These are phyloP conservation scores for Leavenworthia alabamica DNA, from an alignment of 345 rosid species.

Conservation along the genomic window DNA sequence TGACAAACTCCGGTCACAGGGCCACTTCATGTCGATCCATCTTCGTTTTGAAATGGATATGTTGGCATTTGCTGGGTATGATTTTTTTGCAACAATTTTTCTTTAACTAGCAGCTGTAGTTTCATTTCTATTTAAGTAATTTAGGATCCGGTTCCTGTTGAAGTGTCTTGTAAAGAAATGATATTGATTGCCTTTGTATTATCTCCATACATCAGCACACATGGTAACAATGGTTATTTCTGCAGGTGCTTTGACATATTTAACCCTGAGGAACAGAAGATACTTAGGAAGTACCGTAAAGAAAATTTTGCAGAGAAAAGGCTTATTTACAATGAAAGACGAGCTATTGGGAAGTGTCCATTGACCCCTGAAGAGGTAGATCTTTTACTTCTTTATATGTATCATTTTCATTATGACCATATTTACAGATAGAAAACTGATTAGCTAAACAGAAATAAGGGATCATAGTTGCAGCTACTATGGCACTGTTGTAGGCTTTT, in stretches of 20 bases:
- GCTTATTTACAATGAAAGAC: conserved; percentile 61
- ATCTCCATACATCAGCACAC: conserved; percentile 6
- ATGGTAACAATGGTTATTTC: neutral
- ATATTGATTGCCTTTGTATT: conserved; percentile 3
- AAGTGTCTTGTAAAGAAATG: neutral
- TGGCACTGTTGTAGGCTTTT: neutral
- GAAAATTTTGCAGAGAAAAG: conserved; percentile 75
- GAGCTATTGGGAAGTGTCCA: conserved; percentile 89
- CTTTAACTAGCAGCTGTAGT: neutral
- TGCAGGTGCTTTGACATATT: conserved; percentile 92
- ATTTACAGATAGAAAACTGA: neutral
- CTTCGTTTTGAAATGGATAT: conserved; percentile 99
- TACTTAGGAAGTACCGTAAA: conserved; percentile 71
- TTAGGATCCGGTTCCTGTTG: neutral
- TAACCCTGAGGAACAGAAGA: conserved; percentile 58
- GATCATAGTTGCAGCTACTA: conserved; percentile 2
- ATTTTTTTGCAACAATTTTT: conserved; percentile 18
- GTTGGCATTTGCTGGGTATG: conserved; percentile 99
- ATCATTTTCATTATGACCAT: conserved; percentile 2
- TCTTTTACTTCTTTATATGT: neutral
- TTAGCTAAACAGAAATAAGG: neutral
- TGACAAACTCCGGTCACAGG: conserved; percentile 89
- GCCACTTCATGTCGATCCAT: conserved; percentile 98
- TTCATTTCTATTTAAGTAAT: neutral
- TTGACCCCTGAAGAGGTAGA: conserved; percentile 88